These are phyloP conservation scores for Penicillium sp. DNA, from an alignment of 2,329 filamentous ascomycete genomes.

Conservation along the genomic window DNA sequence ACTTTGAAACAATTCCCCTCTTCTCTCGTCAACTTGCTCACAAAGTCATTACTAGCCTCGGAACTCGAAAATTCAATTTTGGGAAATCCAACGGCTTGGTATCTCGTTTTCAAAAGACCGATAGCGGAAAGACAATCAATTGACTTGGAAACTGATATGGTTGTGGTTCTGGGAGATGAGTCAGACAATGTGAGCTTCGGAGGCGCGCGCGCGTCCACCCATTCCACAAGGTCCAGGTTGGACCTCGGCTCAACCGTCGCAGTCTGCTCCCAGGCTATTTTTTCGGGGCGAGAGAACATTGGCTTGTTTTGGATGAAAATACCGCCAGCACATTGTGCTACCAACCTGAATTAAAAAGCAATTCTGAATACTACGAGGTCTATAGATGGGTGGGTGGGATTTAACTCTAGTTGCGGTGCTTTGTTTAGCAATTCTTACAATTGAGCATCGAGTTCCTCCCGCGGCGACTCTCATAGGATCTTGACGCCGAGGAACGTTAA, in stretches of 20 bases:
- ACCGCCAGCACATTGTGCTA: neutral
- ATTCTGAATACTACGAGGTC: neutral
- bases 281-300: neutral
- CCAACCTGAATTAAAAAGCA: neutral
- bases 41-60: no score
- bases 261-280: conserved; percentile 1
- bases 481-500: conserved; percentile 6
- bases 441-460: neutral
- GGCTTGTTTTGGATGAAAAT: no score
- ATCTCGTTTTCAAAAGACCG: no score
- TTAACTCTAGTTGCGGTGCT: no score
- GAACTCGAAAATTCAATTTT: no score
- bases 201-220: no score
- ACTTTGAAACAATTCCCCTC: no score
- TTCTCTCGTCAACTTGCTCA: no score
- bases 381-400: neutral
- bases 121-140: no score
- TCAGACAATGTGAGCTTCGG: conserved; percentile 1
- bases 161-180: conserved; percentile 8
- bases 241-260: conserved; percentile 18
- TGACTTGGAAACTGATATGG: no score
- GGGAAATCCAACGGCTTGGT: no score
- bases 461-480: conserved; percentile 9
- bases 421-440: no score
- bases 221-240: neutral